Evolutionary conservation across 2,329 filamentous ascomycete genomes (phyloP).

Genomic region (Penicillium sp.): DNA sequence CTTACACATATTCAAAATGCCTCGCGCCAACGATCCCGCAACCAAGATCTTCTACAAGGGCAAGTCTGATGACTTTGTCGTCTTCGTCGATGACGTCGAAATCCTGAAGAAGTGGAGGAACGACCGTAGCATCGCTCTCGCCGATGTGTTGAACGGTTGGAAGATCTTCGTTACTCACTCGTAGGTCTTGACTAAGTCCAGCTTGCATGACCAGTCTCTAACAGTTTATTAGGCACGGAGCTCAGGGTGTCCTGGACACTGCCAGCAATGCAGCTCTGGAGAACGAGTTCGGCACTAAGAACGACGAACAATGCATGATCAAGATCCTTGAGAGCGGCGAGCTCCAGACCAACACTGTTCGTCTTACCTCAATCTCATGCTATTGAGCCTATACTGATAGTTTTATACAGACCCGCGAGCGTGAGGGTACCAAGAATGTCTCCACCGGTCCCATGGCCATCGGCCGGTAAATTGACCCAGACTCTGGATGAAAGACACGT

Average conservation of each 20-base stretch:
- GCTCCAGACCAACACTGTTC: slow-evolving; percentile 57
- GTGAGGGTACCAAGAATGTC: slow-evolving; percentile 29
- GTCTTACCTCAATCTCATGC: slow-evolving; percentile 21
- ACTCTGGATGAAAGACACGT: neutral
- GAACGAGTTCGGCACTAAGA: slow-evolving; percentile 77
- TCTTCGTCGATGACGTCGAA: slow-evolving; percentile 49
- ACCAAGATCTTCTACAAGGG: slow-evolving; percentile 86
- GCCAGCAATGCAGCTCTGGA: slow-evolving; percentile 72
- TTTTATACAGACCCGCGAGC: slow-evolving; percentile 26
- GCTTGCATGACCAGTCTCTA: neutral
- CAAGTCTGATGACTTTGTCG: slow-evolving; percentile 61
- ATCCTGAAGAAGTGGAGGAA: slow-evolving; percentile 73
- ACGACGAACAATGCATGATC: slow-evolving; percentile 74
- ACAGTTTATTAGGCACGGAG: slow-evolving; percentile 65
- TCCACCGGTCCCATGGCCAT: slow-evolving; percentile 19
- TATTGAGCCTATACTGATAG: slow-evolving; percentile 1
- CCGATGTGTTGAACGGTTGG: slow-evolving; percentile 80
- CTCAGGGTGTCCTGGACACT: slow-evolving; percentile 69
- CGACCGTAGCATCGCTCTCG: slow-evolving; percentile 72
- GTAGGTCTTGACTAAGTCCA: slow-evolving; percentile 51
- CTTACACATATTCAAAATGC: slow-evolving; percentile 47
- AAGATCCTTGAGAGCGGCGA: slow-evolving; percentile 73
- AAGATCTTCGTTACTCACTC: slow-evolving; percentile 86
- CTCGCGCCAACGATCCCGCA: slow-evolving; percentile 64
- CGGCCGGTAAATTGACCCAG: slow-evolving; percentile 15